Base-by-base conservation (phyloP, 2,329 filamentous ascomycete genomes). In the Trichoderma sp. region DNA sequence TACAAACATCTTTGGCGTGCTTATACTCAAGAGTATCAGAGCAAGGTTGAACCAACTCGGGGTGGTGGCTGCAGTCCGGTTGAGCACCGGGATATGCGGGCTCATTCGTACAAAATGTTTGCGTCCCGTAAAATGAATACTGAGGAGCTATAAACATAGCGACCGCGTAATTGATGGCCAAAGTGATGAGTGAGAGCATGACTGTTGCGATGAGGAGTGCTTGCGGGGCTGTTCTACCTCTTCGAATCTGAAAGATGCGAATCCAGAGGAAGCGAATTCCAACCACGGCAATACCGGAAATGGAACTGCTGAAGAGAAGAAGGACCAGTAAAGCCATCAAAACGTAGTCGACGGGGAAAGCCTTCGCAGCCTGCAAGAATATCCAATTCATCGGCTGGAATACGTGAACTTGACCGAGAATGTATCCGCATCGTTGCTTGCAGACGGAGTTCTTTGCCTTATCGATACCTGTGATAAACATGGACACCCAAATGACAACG, bases 261-360 rank as follows among this genome's bases (percentile, higher is more conserved):
- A 99, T 89, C 97, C 97, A 99, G 71, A 99, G 90, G 88, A 99
- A 98, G 78, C 97, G 94, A 80, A 99, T 98, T 63, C 97, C 97
- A 75, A 98, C 90, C 1, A 91, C 90, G 4, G 95, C 94, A 71
- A 98, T 91, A 18, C 97, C 97, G 1, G 95, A 91, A 69, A 99
- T 92, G 11, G 95, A 95, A 80, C 94, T 93, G 85, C 90, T 92
- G 86, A 99, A 98, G 83, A 99, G 92, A 79, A 98, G 91, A 1
- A 98, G 86, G 0, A 97, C 91, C 9, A 99, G 86, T 1, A 98
- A 86, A 1, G 94, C 91, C 88, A 98, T 97, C 71, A 99, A 88
- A 38, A 97, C 86, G 83, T 98, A 98, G 86, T 99, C 97, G 77
- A 97, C 88, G 0, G 97, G 97, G 86, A 98, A 98, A 2, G 93